Conservation (phyloP, 192 early-diverging fungal genomes). For the Podochytrium sp. region DNA sequence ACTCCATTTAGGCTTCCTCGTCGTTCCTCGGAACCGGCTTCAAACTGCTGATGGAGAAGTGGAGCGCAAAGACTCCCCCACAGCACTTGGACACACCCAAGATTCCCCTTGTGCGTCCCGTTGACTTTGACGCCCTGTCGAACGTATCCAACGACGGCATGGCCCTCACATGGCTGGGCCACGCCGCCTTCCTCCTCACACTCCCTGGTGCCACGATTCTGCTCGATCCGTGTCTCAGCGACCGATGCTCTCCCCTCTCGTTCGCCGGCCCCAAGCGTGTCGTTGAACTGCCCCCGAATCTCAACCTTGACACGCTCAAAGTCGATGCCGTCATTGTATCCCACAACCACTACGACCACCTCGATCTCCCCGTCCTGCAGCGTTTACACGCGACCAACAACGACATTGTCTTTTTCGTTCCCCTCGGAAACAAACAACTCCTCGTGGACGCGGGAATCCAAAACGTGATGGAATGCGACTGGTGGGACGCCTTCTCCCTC, state of each 20-base stretch:
- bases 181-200: slow-evolving; percentile 67
- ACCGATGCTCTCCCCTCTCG: slow-evolving; percentile 71
- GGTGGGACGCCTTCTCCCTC: slow-evolving; percentile 41
- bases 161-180: slow-evolving; percentile 62
- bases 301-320: slow-evolving; percentile 70
- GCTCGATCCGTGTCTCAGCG: slow-evolving; percentile 75
- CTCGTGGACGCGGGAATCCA: slow-evolving; percentile 50
- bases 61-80: no score
- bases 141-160: slow-evolving; percentile 25
- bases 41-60: background rate
- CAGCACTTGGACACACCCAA: background rate
- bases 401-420: slow-evolving; percentile 65
- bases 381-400: background rate
- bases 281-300: slow-evolving; percentile 61
- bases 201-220: slow-evolving; percentile 66
- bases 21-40: background rate
- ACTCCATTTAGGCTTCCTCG: background rate
- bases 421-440: slow-evolving; percentile 75
- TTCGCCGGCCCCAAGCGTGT: slow-evolving; percentile 69
- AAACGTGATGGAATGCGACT: slow-evolving; percentile 72
- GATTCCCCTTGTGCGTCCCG: slow-evolving; percentile 28
- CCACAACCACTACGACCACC: slow-evolving; percentile 91
- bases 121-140: slow-evolving; percentile 33
- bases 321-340: slow-evolving; percentile 78
- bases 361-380: slow-evolving; percentile 62